Base-by-base conservation (phyloP, 805 yeast species). In the Peterozyma toletana region DNA sequence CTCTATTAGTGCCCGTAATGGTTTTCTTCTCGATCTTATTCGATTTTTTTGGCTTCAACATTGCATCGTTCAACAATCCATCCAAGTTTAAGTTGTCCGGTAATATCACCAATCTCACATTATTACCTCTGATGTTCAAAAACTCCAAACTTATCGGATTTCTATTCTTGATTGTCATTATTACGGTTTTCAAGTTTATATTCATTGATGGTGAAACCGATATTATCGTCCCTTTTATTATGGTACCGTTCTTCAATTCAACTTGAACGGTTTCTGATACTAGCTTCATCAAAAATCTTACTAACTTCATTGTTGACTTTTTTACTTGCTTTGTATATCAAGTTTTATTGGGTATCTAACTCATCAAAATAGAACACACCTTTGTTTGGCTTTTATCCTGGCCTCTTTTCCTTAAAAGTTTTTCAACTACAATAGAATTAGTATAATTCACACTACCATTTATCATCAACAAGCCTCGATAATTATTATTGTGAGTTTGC, bases 181-280 rank as follows among this genome's bases (percentile, higher is more conserved):
- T 85, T 39, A 86, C 91, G 50, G 84, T 85, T 53, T 84, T 80
- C 48, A 90, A 62, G 4, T 87, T 79, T 38, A 90, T 80, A 62
- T 90, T 90, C 98, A 90, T 90, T 49, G 85, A 76, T 27, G 96
- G 96, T 2, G 96, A 73, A 35, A 93, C 96, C 6, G 89, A 78
- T 35, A 84, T 78, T 21, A 91, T 68, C 11, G 90, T 86, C 0
- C 98, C 98, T 54, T 85, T 77, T 5, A 91, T 77, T 5, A 86
- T 73, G 4, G 91, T 86, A 35, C 97, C 97, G 62, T 91, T 88
- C 61, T 90, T 91, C 56, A 91, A 69, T 60, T 90, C 98, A 15
- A 90, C 85, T 42, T 91, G 89, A 1, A 91, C 91, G 41, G 88
- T 81, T 63, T 89, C 97, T 45, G 83, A 81, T 34, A 83, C 77